Base-by-base conservation (phyloP, 495 filamentous ascomycete species). In the Parachaetomium inaequale region DNA sequence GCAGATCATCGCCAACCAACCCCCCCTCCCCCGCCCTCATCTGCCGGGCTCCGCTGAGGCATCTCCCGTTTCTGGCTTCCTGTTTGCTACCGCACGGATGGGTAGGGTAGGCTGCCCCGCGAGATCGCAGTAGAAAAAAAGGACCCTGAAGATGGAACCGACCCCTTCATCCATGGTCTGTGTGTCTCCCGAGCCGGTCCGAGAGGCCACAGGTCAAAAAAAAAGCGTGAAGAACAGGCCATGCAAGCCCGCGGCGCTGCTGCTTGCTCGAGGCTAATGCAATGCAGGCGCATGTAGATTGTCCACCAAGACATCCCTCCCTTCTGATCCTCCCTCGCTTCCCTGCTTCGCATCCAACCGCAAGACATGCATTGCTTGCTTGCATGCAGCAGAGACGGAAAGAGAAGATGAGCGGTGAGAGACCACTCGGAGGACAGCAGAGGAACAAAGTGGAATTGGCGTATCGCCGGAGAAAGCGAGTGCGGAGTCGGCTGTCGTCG, bases 201-300 rank as follows among this genome's bases (percentile, higher is more conserved):
- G 28, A 47, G 23, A n/a, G n/a, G n/a, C n/a, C n/a, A n/a, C 11
- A 12, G 31, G 31, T 4, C 26, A 46, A 26, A 1, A 26, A 54
- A 54, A 23, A 38, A 25, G 12, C 1, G 21, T 19, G 11, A 40
- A 7, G 21, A 45, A 57, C 21, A 42, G 15, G 10, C 23, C 56
- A 49, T 59, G 56, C 56, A 50, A 59, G 56, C 56, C 43, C 5
- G 21, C 40, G 43, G 56, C 56, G 43, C 29, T 28, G 43, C n/a
- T n/a, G n/a, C n/a, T n/a, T n/a, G n/a, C 43, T 50, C 7, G 21
- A 38, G 43, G 43, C 56, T 59, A 59, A 59, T 59, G 56, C 56
- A 59, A 59, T 59, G 56, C 56, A 59, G 50, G 56, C 45, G 32
- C 56, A 59, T 59, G 21, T 14, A 32, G n/a, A 36, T 59, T 17